A percentile compares a stretch with the other conserved stretches of the same genome.
Conservation (phyloP, 2,329 filamentous ascomycete genomes). For the Exophiala spinifera region DNA sequence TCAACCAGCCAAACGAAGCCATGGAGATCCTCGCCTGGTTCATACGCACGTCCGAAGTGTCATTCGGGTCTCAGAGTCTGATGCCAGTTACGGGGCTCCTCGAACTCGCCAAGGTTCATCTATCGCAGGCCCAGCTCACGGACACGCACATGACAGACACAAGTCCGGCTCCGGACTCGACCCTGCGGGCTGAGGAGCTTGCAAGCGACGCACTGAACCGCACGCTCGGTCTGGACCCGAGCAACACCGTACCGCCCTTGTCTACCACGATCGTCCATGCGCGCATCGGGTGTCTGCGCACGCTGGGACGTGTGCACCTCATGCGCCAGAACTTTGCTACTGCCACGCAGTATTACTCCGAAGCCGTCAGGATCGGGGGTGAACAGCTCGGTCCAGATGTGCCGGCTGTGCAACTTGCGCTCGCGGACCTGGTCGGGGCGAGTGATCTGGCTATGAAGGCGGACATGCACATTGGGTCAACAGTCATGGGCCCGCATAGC, state of each 20-base stretch:
- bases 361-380: constrained; percentile 6
- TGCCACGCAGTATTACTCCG: constrained; percentile 12
- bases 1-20: constrained; percentile 7
- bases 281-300: constrained; percentile 13
- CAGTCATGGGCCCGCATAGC: not conserved
- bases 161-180: no score
- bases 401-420: constrained; percentile 10
- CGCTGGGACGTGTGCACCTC: constrained; percentile 11
- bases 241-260: not conserved
- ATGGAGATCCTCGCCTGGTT: constrained; percentile 2
- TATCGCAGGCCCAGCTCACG: not conserved
- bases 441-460: not conserved
- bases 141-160: not conserved
- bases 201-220: constrained; percentile 7
- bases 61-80: constrained; percentile 5
- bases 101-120: constrained; percentile 12
- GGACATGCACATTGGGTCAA: not conserved
- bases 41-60: constrained; percentile 3
- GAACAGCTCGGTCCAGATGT: constrained; percentile 8
- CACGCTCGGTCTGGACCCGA: constrained; percentile 3
- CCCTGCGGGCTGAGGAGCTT: constrained; percentile 2
- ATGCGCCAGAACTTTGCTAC: constrained; percentile 6
- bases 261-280: constrained; percentile 2
- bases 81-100: constrained; percentile 13
- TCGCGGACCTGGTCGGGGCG: constrained; percentile 10